These are phyloP conservation scores for Cercospora janseana DNA, from an alignment of 2,329 filamentous ascomycete genomes.

Conservation along the genomic window DNA sequence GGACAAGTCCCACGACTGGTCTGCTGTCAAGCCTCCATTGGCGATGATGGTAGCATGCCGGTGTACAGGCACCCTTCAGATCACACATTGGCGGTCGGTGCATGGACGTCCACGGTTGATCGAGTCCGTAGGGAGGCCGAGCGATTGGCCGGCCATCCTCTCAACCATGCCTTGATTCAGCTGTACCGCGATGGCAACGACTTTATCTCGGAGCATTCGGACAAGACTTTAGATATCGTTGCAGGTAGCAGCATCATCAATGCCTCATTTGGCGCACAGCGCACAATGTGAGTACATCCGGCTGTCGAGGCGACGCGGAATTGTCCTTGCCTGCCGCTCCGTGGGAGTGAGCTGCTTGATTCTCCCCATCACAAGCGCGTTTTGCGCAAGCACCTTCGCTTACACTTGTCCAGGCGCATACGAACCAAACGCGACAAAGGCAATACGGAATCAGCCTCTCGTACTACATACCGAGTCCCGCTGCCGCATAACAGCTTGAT, in stretches of 20 bases:
- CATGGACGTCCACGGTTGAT: conserved; percentile 72
- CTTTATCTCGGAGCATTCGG: conserved; percentile 93
- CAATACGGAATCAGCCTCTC: neutral
- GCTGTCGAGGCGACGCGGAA: too few species aligned
- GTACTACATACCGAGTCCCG: conserved; percentile 64
- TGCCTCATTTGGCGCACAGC: conserved; percentile 85
- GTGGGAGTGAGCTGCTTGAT: too few species aligned
- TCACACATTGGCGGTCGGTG: conserved; percentile 72
- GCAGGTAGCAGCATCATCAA: conserved; percentile 83
- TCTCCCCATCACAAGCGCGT: too few species aligned
- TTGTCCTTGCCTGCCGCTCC: neutral
- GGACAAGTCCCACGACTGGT: conserved; percentile 89
- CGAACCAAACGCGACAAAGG: conserved; percentile 67
- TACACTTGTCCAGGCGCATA: conserved; percentile 50
- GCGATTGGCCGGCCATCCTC: conserved; percentile 67
- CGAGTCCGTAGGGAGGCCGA: conserved; percentile 69
- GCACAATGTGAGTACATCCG: conserved; percentile 62
- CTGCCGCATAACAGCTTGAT: conserved; percentile 90
- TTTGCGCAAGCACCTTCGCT: too few species aligned
- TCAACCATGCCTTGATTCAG: conserved; percentile 93
- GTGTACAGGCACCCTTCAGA: conserved; percentile 95
- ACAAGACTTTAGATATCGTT: conserved; percentile 91
- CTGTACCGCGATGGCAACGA: conserved; percentile 86
- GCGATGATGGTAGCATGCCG: conserved; percentile 75
- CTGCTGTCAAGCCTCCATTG: conserved; percentile 76